A percentile compares a stretch with the other conserved stretches of the same genome.
Evolutionary conservation across 2,329 filamentous ascomycete genomes (phyloP).

Genomic region (Fusarium nurragi): DNA sequence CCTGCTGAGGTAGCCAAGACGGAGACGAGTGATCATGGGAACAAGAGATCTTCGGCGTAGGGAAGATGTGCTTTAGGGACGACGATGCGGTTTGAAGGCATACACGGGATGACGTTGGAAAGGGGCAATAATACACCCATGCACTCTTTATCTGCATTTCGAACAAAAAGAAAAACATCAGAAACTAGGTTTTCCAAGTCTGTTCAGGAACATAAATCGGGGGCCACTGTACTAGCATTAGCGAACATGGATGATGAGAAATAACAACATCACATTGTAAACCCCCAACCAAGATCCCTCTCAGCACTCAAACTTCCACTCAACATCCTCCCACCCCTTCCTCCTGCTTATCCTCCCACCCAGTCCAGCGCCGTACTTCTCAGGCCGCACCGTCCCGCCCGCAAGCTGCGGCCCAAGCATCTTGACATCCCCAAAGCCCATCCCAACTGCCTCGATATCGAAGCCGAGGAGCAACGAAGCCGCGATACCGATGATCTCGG

Average conservation of each 20-base stretch:
- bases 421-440: conserved; percentile 31
- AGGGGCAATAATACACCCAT: not conserved
- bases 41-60: not conserved
- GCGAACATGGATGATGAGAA: conserved; percentile 5
- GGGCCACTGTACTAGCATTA: conserved; percentile 21
- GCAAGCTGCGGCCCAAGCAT: conserved; percentile 28
- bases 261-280: not conserved
- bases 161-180: not conserved
- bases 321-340: conserved; percentile 26
- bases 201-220: not conserved
- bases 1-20: not conserved
- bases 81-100: not conserved
- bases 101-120: not conserved
- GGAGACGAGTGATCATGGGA: not conserved
- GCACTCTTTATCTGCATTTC: not conserved
- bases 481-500: conserved; percentile 48
- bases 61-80: not conserved
- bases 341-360: conserved; percentile 26
- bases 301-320: conserved; percentile 37
- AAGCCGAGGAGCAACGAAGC: conserved; percentile 46
- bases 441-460: conserved; percentile 40
- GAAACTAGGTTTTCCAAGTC: conserved; percentile 12
- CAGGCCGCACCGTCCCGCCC: conserved; percentile 28
- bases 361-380: conserved; percentile 31
- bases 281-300: not conserved